Evolutionary conservation across 306 rosid genomes (phyloP), one percentile per base, ranked within the genome.

Genomic region (Betula pendula): DNA sequence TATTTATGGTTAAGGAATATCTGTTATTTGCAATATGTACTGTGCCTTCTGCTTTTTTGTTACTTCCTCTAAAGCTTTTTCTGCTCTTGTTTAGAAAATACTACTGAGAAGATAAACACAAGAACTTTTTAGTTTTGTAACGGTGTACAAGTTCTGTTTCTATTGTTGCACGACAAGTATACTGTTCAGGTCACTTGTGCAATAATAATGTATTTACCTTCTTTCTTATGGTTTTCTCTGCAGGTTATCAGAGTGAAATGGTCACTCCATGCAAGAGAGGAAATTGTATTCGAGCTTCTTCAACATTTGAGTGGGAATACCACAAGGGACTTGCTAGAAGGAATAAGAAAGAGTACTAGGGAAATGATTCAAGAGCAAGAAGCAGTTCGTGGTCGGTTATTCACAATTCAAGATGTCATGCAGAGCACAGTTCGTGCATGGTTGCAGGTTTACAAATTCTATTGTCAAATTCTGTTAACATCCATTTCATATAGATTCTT

Each of bases 161-260:
- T 52, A n/a, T 52, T 17, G 59, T 52, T 38, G 42, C 42, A 38
- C 8, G 42, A 38, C 1, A 38, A 5, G 42, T 38, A 38, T 38
- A 38, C 42, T 38, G 42, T 38, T 38, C 8, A 38, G 42, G 8
- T 38, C 42, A 38, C 42, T 38, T 38, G 42, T 38, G 42, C 40
- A 35, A 38, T 38, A 38, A 6, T 5, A 38, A 38, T 38, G 40
- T 35, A 35, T 35, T 35, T 38, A 38, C 42, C 7, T 38, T 6
- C 42, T 38, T 38, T 38, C 42, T 38, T 38, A 38, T 38, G 29
- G 53, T 71, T 20, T 9, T 0, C 1, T 78, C 42, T 66, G 83
- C 84, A 95, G 99, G 99, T 95, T 79, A 95, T 95, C 80, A 87
- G 99, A 87, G 99, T 95, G 75, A 95, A 95, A 78, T 92, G 97